Percentiles rank a stretch among this genome's conserved stretches.
phyloP scores from a whole-genome alignment of 495 filamentous ascomycete genomes.

The Annulohypoxylon maeteangense region DNA sequence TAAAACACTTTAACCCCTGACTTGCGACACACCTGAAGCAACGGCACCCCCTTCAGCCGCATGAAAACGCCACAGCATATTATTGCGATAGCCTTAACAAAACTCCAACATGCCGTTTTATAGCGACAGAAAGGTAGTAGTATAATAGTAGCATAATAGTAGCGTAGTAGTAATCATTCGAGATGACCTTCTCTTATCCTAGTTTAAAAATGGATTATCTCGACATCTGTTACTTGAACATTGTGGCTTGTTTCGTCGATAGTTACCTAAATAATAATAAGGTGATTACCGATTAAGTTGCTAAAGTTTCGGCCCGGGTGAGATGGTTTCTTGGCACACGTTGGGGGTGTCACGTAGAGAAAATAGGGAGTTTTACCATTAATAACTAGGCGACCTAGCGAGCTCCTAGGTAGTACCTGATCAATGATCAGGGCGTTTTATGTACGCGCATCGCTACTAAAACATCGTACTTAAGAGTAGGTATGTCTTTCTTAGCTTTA shows the following conservation, averaged over 20 bases:
- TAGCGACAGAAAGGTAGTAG: background rate
- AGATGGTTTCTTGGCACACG: background rate
- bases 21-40: slow-evolving; percentile 63
- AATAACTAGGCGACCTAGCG: background rate
- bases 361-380: slow-evolving; percentile 1
- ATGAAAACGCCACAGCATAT: slow-evolving; percentile 32
- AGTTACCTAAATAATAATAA: slow-evolving; percentile 3
- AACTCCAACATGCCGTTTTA: background rate
- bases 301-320: slow-evolving; percentile 7
- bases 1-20: slow-evolving; percentile 55
- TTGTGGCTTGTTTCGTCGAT: background rate
- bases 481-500: background rate
- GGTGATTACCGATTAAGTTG: background rate
- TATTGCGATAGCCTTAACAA: background rate
- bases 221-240: background rate
- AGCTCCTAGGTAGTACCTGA: background rate
- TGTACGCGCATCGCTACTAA: background rate
- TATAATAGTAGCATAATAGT: background rate
- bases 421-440: background rate
- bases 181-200: background rate
- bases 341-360: background rate
- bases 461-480: slow-evolving; percentile 2
- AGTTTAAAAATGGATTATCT: background rate
- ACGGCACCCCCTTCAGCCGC: slow-evolving; percentile 39
- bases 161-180: background rate